These are phyloP conservation scores for Lasiodiplodia hormozganensis DNA, from an alignment of 2,329 filamentous ascomycete species.

Conservation along the genomic window DNA sequence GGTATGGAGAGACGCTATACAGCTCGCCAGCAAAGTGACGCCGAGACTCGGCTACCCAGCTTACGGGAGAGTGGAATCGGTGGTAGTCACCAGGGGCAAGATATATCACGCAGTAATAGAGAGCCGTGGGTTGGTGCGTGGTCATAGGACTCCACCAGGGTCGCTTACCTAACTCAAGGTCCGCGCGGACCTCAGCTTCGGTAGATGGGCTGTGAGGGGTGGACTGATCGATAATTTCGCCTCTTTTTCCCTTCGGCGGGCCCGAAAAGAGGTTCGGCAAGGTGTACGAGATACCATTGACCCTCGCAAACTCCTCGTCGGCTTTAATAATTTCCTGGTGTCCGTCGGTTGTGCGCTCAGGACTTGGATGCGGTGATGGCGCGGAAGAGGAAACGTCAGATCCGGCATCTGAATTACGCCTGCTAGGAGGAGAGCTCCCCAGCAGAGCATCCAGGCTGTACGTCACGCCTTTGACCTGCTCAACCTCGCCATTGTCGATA, in stretches of 20 bases:
- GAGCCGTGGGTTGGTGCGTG: conserved; percentile 62
- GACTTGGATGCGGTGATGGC: conserved; percentile 46
- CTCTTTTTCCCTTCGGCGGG: conserved; percentile 52
- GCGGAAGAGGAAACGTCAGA: conserved; percentile 44
- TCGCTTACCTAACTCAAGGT: conserved; percentile 72
- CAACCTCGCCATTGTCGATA: conserved; percentile 92
- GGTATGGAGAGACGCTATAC: conserved; percentile 92
- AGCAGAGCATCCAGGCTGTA: conserved; percentile 94
- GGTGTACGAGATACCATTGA: conserved; percentile 96
- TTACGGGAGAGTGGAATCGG: conserved; percentile 92
- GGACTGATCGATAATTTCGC: conserved; percentile 75
- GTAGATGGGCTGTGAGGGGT: conserved; percentile 71
- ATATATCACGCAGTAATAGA: conserved; percentile 96
- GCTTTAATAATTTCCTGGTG: conserved; percentile 72
- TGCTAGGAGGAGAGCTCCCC: conserved; percentile 57
- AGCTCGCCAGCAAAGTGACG: conserved; percentile 98
- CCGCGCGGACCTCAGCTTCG: conserved; percentile 82
- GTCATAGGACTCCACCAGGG: conserved; percentile 55
- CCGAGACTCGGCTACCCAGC: conserved; percentile 92
- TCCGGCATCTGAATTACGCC: conserved; percentile 54
- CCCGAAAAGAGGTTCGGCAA: conserved; percentile 88
- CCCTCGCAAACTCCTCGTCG: conserved; percentile 89
- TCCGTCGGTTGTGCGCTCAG: conserved; percentile 39
- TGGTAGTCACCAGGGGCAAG: conserved; percentile 98
- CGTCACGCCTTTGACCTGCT: conserved; percentile 98